Evolutionary conservation across 2,329 filamentous ascomycete species (phyloP), one percentile per base, ranked within the genome.

Genomic region (Nannizziopsis barbatae): DNA sequence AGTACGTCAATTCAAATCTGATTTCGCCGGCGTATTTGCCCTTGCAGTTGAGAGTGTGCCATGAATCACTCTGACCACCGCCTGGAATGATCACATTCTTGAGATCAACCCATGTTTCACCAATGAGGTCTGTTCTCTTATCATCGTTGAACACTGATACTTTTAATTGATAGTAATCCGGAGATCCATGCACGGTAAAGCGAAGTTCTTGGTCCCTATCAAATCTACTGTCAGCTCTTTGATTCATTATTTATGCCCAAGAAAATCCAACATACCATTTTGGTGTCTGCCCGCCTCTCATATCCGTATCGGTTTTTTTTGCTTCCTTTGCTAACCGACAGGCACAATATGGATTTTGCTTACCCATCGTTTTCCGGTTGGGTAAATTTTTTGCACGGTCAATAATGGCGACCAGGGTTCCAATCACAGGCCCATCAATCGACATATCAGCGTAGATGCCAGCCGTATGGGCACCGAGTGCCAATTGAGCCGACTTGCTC

Each of bases 111-210:
- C 86, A 95, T 5, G 86, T 81, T 67, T 98, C 92, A 55, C 92
- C 92, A 58, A 98, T 95, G 55, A 98, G 68, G 57, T 98, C 92
- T 0, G 90, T 96, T 71, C 84, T 93, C 72, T 95, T 96, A 69
- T 98, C 92, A 60, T 98, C 92, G 63, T 95, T 95, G 71, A 98
- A 98, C 5, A 96, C 79, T 2, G 90, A 95, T 12, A 96, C 76
- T 65, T 98, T 98, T 50, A 98, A 76, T 63, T 89, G 86, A 68
- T 87, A 88, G 72, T 98, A 98, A 68, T 98, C 92, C 14, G 88
- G 83, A 12, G 88, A 95, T 61, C 96, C 89, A 74, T 95, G 90
- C 12, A 98, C 92, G 39, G 80, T 86, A 63, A 96, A 98, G 53
- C 92, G 86, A 39, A 98, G 77, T 66, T 98, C 92, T 68, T 96